phyloP scores from a whole-genome alignment of 73 alveolate species.

The Paramecium bursaria region DNA sequence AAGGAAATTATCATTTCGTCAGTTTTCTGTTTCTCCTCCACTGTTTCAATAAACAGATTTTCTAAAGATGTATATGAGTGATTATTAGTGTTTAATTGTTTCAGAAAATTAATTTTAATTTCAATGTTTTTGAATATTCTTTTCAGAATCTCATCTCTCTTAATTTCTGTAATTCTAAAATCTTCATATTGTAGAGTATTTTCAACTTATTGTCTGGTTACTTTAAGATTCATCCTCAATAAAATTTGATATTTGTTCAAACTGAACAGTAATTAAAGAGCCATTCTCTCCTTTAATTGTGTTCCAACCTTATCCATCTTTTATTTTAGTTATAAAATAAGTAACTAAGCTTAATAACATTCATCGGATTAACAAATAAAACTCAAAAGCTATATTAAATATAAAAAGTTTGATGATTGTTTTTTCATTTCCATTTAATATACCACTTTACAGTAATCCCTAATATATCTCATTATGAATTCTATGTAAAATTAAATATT shows the following conservation, averaged over 20 bases:
- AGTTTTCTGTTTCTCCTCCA: not conserved
- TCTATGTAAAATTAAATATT: slow-evolving; percentile 39
- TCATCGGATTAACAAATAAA: slow-evolving; percentile 52
- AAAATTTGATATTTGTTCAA: slow-evolving; percentile 31
- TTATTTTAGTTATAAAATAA: not conserved
- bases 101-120: not conserved
- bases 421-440: slow-evolving; percentile 31
- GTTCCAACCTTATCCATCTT: slow-evolving; percentile 10
- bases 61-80: slow-evolving; percentile 31
- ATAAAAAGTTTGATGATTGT: not conserved
- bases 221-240: slow-evolving; percentile 5
- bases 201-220: slow-evolving; percentile 7
- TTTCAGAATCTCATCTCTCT: slow-evolving; percentile 28
- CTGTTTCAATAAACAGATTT: not conserved
- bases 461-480: slow-evolving; percentile 45
- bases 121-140: not conserved
- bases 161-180: slow-evolving; percentile 38
- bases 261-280: not conserved
- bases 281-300: slow-evolving; percentile 1
- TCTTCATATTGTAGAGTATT: slow-evolving; percentile 42
- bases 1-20: not conserved
- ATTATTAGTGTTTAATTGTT: not conserved
- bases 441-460: slow-evolving; percentile 52
- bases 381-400: not conserved
- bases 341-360: slow-evolving; percentile 24